phyloP scores from a whole-genome alignment of 306 rosid genomes.

The Castanopsis chinensis region DNA sequence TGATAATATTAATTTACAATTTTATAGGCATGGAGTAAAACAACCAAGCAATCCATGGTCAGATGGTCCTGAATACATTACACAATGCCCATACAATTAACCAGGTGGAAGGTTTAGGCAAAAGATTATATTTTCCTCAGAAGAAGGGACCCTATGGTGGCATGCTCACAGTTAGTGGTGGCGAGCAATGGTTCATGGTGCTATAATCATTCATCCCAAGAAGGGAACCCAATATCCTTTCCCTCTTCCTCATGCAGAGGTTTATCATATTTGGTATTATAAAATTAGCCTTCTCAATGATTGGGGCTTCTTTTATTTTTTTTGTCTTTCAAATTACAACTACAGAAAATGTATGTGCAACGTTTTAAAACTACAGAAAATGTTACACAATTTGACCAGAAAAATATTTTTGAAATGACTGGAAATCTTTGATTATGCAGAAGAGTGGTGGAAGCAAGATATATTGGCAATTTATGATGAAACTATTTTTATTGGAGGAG shows the following conservation, averaged over 20 bases:
- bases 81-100: slow-evolving; percentile 58
- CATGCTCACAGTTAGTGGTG: slow-evolving; percentile 68
- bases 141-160: slow-evolving; percentile 73
- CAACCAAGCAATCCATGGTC: slow-evolving; percentile 49
- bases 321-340: no score
- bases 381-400: not conserved
- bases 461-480: slow-evolving; percentile 9
- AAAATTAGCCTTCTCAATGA: not conserved
- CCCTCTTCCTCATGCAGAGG: slow-evolving; percentile 33
- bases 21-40: slow-evolving; percentile 48
- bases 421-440: not conserved
- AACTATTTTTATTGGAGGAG: slow-evolving; percentile 7
- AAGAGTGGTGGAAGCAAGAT: slow-evolving; percentile 33
- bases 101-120: slow-evolving; percentile 38
- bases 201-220: slow-evolving; percentile 43
- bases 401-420: not conserved
- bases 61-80: slow-evolving; percentile 46
- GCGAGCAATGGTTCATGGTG: slow-evolving; percentile 59
- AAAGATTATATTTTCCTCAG: slow-evolving; percentile 33
- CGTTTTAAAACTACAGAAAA: not conserved
- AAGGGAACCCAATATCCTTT: slow-evolving; percentile 31
- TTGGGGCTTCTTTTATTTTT: not conserved
- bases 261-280: slow-evolving; percentile 45
- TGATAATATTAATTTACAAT: no score
- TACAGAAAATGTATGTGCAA: not conserved